Conservation (phyloP, 2,329 filamentous ascomycete genomes). For the Fusarium verrucosum region DNA sequence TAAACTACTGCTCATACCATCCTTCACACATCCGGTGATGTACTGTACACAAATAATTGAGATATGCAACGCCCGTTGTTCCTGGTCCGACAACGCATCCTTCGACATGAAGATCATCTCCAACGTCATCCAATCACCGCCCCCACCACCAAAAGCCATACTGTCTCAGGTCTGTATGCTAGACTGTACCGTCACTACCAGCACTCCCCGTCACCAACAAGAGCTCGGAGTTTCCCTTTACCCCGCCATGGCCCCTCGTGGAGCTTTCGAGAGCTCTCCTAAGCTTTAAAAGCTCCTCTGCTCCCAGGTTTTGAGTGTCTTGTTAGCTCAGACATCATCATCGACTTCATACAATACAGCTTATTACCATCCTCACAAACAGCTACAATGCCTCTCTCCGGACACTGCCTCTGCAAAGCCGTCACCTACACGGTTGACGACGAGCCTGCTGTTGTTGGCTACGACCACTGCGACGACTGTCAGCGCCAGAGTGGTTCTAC, state of each 20-base stretch:
- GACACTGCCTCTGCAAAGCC: constrained; percentile 76
- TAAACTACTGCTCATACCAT: constrained; percentile 1
- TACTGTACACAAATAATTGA: constrained; percentile 23
- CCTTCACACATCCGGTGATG: not conserved
- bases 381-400: constrained; percentile 69
- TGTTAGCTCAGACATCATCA: not conserved
- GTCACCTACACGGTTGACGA: constrained; percentile 73
- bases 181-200: constrained; percentile 13
- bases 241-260: constrained; percentile 43
- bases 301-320: not conserved
- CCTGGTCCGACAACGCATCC: constrained; percentile 20
- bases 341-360: constrained; percentile 11
- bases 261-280: constrained; percentile 38
- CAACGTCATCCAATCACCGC: constrained; percentile 46
- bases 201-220: constrained; percentile 25
- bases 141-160: constrained; percentile 41
- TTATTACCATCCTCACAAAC: not conserved
- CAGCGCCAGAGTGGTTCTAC: constrained; percentile 75
- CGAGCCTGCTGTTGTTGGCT: constrained; percentile 64
- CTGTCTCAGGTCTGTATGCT: constrained; percentile 25
- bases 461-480: constrained; percentile 79
- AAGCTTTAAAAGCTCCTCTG: constrained; percentile 16
- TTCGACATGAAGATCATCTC: constrained; percentile 20
- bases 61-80: constrained; percentile 26
- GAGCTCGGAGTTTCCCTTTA: constrained; percentile 37